These are phyloP conservation scores for Solanum lycopersicoides DNA, from an alignment of 257 asterid species.

Conservation along the genomic window DNA sequence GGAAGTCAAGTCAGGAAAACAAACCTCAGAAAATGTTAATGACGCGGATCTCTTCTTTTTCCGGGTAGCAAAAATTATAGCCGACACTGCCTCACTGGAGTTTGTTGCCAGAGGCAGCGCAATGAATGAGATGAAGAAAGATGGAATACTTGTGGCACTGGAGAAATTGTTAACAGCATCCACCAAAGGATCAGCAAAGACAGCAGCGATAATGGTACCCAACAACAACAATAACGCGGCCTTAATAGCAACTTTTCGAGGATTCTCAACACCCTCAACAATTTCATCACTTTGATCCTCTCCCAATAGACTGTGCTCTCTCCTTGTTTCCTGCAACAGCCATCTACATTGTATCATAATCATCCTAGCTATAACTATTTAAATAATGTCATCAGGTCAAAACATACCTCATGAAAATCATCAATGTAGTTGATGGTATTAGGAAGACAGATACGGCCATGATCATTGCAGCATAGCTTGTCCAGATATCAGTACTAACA, in stretches of 20 bases:
- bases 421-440: conserved; percentile 45
- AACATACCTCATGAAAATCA: conserved; percentile 54
- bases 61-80: conserved; percentile 75
- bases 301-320: conserved; percentile 57
- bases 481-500: conserved; percentile 69
- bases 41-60: conserved; percentile 78
- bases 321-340: conserved; percentile 60
- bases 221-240: conserved; percentile 59
- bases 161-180: conserved; percentile 87
- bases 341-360: neutral
- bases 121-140: conserved; percentile 84
- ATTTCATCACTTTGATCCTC: conserved; percentile 42
- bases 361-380: neutral
- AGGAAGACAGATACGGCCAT: conserved; percentile 80
- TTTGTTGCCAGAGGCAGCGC: conserved; percentile 92
- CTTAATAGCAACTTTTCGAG: conserved; percentile 35
- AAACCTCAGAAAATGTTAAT: conserved; percentile 89
- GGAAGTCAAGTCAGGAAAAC: neutral
- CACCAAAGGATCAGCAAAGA: conserved; percentile 89
- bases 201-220: conserved; percentile 83
- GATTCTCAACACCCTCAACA: conserved; percentile 48
- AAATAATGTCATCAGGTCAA: neutral
- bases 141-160: conserved; percentile 65
- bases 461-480: conserved; percentile 72
- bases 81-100: conserved; percentile 93